Evolutionary conservation across 768 basidiomycete genomes (phyloP), one percentile per base, ranked within the genome.

Genomic region (Amanita brunnescens): DNA sequence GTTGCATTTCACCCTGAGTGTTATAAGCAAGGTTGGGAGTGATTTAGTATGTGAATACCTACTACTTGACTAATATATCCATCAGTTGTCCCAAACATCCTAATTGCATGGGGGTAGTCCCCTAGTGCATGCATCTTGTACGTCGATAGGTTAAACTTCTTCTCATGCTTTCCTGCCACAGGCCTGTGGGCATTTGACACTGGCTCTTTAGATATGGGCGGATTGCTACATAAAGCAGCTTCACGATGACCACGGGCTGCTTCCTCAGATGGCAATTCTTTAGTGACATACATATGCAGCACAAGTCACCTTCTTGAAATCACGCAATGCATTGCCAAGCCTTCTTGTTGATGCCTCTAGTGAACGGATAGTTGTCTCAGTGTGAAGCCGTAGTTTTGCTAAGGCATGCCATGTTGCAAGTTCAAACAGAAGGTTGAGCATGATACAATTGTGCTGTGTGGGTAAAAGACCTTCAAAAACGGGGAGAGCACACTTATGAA

Each of bases 401-500:
- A 65, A 52, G 0, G 56, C 63, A 55, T 73, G 70, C 72, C 69
- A 74, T n/a, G 57, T 56, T 3, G 58, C 60, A 1, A 69, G 56
- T 6, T 47, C 48, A 47, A 64, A 70, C 0, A 72, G 50, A 0
- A 74, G 58, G 2, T 58, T 53, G 5, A 59, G 54, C 0, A 71
- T 29, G 6, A 61, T 51, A 4, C 14, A 1, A 23, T 72, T 58
- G 9, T 72, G 61, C 0, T 52, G 44, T 6, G 59, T 51, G 1
- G 61, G 64, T 0, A 76, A 52, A 0, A 76, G 61, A 2, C 65
- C 70, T 5, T 75, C 68, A 26, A 74, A 61, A 1, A 57, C 67
- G 2, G 69, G 65, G 10, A 66, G 60, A 1, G 56, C 43, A 46
- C 67, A 70, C 69, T 12, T n/a, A n/a, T n/a, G n/a, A n/a, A n/a